A percentile compares a stretch with the other conserved stretches of the same genome.
Evolutionary conservation across 805 yeast species (phyloP).

Genomic region (Jamesozyma piceae): DNA sequence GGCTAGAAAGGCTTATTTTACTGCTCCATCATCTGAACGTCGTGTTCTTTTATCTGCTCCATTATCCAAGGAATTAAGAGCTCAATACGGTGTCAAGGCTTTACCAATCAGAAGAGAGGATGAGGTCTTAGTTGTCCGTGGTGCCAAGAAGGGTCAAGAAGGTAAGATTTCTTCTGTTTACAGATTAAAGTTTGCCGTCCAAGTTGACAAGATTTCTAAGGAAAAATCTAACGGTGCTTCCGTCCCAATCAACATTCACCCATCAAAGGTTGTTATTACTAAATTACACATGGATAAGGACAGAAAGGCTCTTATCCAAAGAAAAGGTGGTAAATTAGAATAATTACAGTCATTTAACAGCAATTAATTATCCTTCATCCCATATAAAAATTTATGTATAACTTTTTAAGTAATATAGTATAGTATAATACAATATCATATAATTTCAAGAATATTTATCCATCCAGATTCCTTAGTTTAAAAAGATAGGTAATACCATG

Average conservation of each 20-base stretch:
- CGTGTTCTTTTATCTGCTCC: conserved; percentile 95
- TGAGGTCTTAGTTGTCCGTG: conserved; percentile 91
- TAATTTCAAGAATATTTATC: no score
- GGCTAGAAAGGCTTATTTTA: conserved; percentile 99
- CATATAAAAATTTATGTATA: no score
- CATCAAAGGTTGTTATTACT: conserved; percentile 97
- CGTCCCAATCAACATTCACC: conserved; percentile 92
- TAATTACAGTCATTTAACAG: no score
- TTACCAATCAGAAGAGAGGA: conserved; percentile 97
- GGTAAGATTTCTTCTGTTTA: conserved; percentile 94
- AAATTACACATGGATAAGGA: conserved; percentile 95
- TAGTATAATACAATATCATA: no score
- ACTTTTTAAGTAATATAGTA: no score
- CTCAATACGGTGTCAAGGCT: conserved; percentile 89
- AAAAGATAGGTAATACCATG: no score
- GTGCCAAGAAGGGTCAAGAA: conserved; percentile 98
- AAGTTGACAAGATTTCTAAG: conserved; percentile 91
- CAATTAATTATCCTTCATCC: no score
- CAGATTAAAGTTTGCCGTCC: conserved; percentile 95
- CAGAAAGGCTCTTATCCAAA: conserved; percentile 92
- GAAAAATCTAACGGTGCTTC: conserved; percentile 97
- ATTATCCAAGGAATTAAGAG: conserved; percentile 95
- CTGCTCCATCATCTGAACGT: conserved; percentile 91
- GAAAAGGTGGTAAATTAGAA: conserved; percentile 96
- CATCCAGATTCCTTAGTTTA: no score